These are phyloP conservation scores for Sequoia sempervirens DNA, from an alignment of 75 land plant species.

Conservation along the genomic window DNA sequence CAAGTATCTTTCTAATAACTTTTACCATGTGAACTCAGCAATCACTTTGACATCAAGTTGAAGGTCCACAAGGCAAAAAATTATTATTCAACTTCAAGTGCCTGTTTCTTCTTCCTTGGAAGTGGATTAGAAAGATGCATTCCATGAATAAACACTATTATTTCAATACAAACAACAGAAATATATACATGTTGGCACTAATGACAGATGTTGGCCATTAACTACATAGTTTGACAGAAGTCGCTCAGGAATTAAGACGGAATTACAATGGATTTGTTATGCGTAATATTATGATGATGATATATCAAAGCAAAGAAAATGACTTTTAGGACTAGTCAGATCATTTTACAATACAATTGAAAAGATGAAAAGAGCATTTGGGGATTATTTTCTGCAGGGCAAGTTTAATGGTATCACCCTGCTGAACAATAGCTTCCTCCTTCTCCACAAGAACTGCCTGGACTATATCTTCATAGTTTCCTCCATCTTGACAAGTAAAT, in stretches of 20 bases:
- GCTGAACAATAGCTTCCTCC: conserved; percentile 57
- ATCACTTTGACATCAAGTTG: not conserved
- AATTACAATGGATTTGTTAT: not conserved
- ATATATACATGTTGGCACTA: not conserved
- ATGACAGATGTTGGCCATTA: not conserved
- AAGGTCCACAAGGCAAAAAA: not conserved
- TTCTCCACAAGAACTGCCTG: conserved; percentile 87
- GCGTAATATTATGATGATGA: not conserved
- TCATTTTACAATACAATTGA: conserved; percentile 21
- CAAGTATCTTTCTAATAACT: not conserved
- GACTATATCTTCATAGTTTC: conserved; percentile 55
- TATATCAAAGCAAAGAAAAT: not conserved
- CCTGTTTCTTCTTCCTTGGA: not conserved
- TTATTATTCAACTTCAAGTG: not conserved
- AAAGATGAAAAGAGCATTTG: conserved; percentile 34
- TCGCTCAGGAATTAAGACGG: not conserved
- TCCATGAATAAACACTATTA: not conserved
- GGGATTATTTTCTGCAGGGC: conserved; percentile 60
- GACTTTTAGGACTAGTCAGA: not conserved
- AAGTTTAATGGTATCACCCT: conserved; percentile 59
- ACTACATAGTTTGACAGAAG: not conserved
- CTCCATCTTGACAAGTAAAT: conserved; percentile 60
- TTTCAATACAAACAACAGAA: not conserved
- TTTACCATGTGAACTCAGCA: not conserved
- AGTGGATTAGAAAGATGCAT: not conserved